Conservation (phyloP, 768 basidiomycete genomes). For the Xanthoconium stramineum region DNA sequence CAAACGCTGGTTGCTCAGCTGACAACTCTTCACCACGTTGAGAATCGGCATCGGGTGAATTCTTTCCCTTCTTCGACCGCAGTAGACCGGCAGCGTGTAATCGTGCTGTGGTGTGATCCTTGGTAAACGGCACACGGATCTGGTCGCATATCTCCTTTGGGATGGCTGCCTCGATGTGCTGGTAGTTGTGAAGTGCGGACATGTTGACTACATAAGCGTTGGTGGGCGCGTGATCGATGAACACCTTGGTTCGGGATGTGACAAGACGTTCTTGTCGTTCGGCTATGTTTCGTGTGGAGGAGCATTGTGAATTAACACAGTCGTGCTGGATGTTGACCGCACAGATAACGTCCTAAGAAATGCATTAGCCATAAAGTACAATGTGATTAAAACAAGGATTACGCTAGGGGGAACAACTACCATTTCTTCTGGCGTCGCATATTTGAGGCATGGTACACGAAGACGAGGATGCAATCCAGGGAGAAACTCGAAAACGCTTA, state of each 20-base stretch:
- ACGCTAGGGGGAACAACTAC: neutral
- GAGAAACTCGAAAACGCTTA: slow-evolving; percentile 1
- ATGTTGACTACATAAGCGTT: neutral
- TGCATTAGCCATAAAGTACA: neutral
- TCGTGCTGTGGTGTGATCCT: neutral
- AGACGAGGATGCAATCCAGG: neutral
- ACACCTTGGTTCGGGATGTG: neutral
- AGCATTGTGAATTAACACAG: neutral
- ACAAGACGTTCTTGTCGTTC: neutral
- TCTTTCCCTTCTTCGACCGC: neutral
- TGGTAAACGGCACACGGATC: neutral
- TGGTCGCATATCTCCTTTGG: neutral
- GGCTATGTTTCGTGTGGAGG: neutral
- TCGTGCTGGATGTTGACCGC: neutral
- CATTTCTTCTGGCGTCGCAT: neutral
- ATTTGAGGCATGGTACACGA: neutral
- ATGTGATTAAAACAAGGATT: neutral
- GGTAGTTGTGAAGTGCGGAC: neutral
- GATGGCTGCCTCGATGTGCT: neutral
- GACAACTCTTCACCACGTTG: neutral
- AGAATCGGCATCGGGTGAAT: neutral
- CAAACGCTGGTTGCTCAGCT: neutral
- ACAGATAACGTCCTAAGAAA: neutral
- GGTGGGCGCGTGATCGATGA: neutral
- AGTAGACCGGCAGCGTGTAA: neutral